Percentiles rank a stretch among this genome's conserved stretches.
phyloP scores from a whole-genome alignment of 257 asterid genomes.

The Linaria vulgaris region DNA sequence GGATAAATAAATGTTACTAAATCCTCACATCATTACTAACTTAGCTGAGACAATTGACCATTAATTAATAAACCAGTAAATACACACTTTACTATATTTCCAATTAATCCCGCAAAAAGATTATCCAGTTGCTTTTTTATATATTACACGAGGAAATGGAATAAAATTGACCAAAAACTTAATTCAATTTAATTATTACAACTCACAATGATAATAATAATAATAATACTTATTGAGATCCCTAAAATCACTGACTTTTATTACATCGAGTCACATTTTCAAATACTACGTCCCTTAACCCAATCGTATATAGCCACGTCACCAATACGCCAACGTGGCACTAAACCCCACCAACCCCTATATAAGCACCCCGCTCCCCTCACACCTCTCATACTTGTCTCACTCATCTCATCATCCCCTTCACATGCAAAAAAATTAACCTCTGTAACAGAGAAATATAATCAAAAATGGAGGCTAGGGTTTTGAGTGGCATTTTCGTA shows the following conservation, averaged over 20 bases:
- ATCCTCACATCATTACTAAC: no score
- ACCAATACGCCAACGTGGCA: constrained; percentile 30
- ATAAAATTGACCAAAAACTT: no score
- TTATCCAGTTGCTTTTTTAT: no score
- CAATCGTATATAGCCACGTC: constrained; percentile 41
- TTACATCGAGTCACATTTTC: not conserved
- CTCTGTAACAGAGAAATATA: constrained; percentile 10
- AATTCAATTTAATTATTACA: not conserved
- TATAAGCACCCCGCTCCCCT: constrained; percentile 8
- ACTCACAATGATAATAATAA: no score
- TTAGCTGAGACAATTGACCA: no score
- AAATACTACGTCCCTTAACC: constrained; percentile 35
- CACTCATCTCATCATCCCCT: not conserved
- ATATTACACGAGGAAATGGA: no score
- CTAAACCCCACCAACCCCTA: constrained; percentile 24
- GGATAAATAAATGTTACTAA: no score
- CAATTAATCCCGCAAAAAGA: no score
- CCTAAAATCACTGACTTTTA: not conserved
- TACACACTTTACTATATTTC: no score
- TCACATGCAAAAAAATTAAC: constrained; percentile 33
- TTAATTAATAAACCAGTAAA: no score
- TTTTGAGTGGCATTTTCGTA: constrained; percentile 35
- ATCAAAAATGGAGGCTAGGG: constrained; percentile 38
- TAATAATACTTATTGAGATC: no score
- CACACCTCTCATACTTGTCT: constrained; percentile 1